Evolutionary conservation across 78 protist species (phyloP).

Genomic region (Dictyostelium brefeldianum): DNA sequence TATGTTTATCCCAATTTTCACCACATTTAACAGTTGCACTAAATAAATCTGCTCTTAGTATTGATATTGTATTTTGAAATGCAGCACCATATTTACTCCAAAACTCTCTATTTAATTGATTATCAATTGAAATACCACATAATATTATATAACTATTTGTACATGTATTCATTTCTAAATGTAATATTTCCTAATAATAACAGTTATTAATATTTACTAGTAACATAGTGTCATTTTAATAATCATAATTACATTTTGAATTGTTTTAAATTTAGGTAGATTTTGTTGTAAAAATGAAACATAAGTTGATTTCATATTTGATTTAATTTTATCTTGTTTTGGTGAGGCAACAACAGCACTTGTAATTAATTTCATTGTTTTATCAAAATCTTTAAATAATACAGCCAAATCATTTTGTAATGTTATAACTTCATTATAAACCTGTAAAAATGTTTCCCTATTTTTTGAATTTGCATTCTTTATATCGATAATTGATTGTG

Average conservation of each 20-base stretch:
- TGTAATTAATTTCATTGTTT: neutral
- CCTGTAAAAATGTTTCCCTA: slow-evolving; percentile 51
- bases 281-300: slow-evolving; percentile 53
- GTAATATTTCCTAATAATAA: slow-evolving; percentile 29
- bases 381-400: slow-evolving; percentile 76
- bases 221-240: neutral
- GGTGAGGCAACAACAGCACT: neutral
- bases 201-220: too few species aligned
- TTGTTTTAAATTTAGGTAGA: slow-evolving; percentile 71
- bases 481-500: slow-evolving; percentile 45
- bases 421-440: slow-evolving; percentile 42
- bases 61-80: slow-evolving; percentile 20
- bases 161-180: slow-evolving; percentile 62
- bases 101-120: slow-evolving; percentile 52
- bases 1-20: slow-evolving; percentile 63
- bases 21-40: slow-evolving; percentile 50
- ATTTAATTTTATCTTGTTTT: neutral
- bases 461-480: slow-evolving; percentile 43
- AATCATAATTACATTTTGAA: slow-evolving; percentile 37
- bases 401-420: slow-evolving; percentile 35
- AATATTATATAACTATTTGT: slow-evolving; percentile 51
- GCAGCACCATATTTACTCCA: slow-evolving; percentile 37
- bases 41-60: slow-evolving; percentile 32
- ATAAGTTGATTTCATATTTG: slow-evolving; percentile 56
- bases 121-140: slow-evolving; percentile 41